Evolutionary conservation across 495 filamentous ascomycete species (phyloP), one percentile per base, ranked within the genome.

Genomic region (Cenococcum geophilum): DNA sequence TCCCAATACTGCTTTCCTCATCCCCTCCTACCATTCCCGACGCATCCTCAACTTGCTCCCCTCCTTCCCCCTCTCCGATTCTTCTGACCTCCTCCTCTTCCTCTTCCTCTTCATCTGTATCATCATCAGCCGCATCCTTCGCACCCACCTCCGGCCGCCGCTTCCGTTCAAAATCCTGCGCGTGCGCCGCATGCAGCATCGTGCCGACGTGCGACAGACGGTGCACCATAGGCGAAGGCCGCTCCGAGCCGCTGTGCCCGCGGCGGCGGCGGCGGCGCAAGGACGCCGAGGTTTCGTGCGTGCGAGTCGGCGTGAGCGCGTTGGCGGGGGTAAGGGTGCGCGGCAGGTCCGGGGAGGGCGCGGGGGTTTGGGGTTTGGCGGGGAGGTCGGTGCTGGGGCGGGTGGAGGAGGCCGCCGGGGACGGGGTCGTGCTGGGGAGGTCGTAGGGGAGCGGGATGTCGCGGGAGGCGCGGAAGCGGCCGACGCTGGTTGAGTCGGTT

Each of bases 121-220:
- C 12, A 36, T 40, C 54, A 57, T 61, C 66, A 11, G 64, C 69
- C 9, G 70, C 70, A 37, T 37, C 51, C 52, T 63, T 61, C 3
- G 34, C 58, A 11, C 59, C 70, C 1, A 66, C 55, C 14, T 71
- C 76, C 4, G 82, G 78, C 52, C 76, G 80, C 53, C 82, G 76
- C 71, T 81, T 85, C 71, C 88, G 82, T 75, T 93, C 86, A 71
- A 95, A 97, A 71, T 97, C 91, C 67, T 93, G 87, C 37, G 83
- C 85, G 64, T 97, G 91, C 10, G 91, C 91, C 42, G 80, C 76
- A 5, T 85, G 82, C 62, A 95, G 76, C 11, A 87, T 79, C 9
- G 82, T 68, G 60, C 87, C 77, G 54, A 83, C 75, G 18, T 85
- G 68, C 57, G 77, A 56, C 14, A 77, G 50, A 6, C 73, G 66